Percentiles rank a stretch among this genome's conserved stretches.
These are phyloP conservation scores for Aspergillus calidoustus DNA, from an alignment of 2,329 filamentous ascomycete species.

Conservation along the genomic window DNA sequence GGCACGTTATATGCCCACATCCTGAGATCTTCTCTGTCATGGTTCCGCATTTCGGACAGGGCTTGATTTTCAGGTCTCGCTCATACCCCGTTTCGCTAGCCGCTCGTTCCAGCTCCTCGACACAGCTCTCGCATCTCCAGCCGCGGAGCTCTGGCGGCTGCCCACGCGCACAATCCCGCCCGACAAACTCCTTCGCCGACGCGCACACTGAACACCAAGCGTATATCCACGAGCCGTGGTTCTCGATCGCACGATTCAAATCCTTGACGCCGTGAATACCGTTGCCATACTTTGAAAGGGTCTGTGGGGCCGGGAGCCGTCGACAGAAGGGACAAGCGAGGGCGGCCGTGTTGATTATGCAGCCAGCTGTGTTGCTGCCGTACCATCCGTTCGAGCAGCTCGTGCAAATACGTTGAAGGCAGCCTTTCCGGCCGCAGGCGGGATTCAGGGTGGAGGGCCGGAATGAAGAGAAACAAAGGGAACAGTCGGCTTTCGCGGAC, in stretches of 20 bases:
- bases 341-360: constrained; percentile 54
- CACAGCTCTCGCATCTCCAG: constrained; percentile 52
- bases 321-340: constrained; percentile 58
- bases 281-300: constrained; percentile 42
- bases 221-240: constrained; percentile 53
- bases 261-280: constrained; percentile 45
- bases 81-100: neutral
- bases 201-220: constrained; percentile 54
- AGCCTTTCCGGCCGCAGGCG: constrained; percentile 54
- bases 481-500: constrained; percentile 48
- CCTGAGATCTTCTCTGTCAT: constrained; percentile 45
- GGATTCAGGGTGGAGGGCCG: constrained; percentile 44
- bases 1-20: constrained; percentile 48
- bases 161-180: constrained; percentile 51
- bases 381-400: constrained; percentile 53
- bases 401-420: constrained; percentile 50
- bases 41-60: constrained; percentile 46
- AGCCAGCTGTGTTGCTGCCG: constrained; percentile 50
- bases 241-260: constrained; percentile 45
- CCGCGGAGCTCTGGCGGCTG: constrained; percentile 41
- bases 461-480: constrained; percentile 51
- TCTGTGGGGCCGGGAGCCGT: constrained; percentile 46
- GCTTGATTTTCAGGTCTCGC: constrained; percentile 21
- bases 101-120: constrained; percentile 12
- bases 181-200: constrained; percentile 48